These are phyloP conservation scores for Odontarrhena argentea DNA, from an alignment of 345 rosid genomes.

Conservation along the genomic window DNA sequence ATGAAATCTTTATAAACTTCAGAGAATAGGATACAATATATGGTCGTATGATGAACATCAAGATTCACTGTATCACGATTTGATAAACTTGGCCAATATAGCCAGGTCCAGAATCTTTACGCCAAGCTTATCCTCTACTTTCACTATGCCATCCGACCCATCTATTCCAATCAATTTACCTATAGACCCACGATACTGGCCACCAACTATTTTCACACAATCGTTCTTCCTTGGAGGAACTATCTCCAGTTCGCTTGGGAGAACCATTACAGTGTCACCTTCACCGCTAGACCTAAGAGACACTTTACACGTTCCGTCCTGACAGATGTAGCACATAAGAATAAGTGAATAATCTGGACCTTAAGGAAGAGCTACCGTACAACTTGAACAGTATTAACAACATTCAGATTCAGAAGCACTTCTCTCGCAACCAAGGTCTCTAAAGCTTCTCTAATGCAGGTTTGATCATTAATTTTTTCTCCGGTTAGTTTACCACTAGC, in stretches of 20 bases:
- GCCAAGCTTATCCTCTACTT: slow-evolving; percentile 79
- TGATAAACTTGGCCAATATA: slow-evolving; percentile 65
- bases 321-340: slow-evolving; percentile 25
- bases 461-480: background rate
- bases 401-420: background rate
- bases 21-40: slow-evolving; percentile 24
- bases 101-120: slow-evolving; percentile 86
- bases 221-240: slow-evolving; percentile 79
- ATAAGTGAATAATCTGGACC: too few relatives aligned
- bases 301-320: slow-evolving; percentile 89
- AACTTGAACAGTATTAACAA: background rate
- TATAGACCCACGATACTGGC: slow-evolving; percentile 72
- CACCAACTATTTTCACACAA: slow-evolving; percentile 85
- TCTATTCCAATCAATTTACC: slow-evolving; percentile 95
- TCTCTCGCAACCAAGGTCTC: background rate
- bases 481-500: background rate
- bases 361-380: background rate
- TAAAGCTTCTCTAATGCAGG: background rate
- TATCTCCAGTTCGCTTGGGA: slow-evolving; percentile 61
- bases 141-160: slow-evolving; percentile 86
- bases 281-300: slow-evolving; percentile 61
- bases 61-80: slow-evolving; percentile 18
- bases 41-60: slow-evolving; percentile 4
- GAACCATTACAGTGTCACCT: slow-evolving; percentile 54
- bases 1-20: slow-evolving; percentile 20